phyloP scores from a whole-genome alignment of 768 basidiomycete species.

The Rhizopogon rudus region DNA sequence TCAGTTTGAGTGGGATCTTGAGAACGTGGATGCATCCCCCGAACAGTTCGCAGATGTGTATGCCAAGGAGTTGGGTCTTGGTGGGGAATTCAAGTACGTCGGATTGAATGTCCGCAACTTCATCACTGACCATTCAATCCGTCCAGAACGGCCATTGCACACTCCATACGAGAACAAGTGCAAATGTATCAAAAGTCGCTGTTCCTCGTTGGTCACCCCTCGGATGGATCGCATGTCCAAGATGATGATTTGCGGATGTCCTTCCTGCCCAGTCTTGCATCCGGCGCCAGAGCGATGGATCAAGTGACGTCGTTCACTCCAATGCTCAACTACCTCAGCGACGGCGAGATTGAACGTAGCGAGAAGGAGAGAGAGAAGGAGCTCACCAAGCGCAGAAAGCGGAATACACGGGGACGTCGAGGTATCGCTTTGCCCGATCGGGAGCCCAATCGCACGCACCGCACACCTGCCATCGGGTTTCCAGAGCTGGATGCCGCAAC shows the following conservation, averaged over 20 bases:
- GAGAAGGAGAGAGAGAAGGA: constrained; percentile 96
- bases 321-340: constrained; percentile 81
- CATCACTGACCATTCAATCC: constrained; percentile 7
- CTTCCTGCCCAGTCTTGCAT: constrained; percentile 77
- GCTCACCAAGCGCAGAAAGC: constrained; percentile 76
- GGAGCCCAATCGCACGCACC: constrained; percentile 86
- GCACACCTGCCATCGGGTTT: constrained; percentile 84
- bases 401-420: constrained; percentile 75
- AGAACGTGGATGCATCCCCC: constrained; percentile 72
- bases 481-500: constrained; percentile 73
- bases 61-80: constrained; percentile 79
- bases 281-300: constrained; percentile 68
- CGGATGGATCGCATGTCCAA: constrained; percentile 69
- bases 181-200: constrained; percentile 89
- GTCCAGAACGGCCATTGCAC: constrained; percentile 88
- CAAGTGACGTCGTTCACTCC: constrained; percentile 83
- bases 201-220: constrained; percentile 83
- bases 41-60: constrained; percentile 92
- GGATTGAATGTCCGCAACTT: not conserved
- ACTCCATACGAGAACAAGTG: constrained; percentile 93
- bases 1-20: constrained; percentile 97
- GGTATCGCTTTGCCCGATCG: constrained; percentile 88
- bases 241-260: constrained; percentile 91
- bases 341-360: constrained; percentile 81
- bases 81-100: constrained; percentile 87